Base-by-base conservation (phyloP, 306 rosid species). In the Arachis hypogaea region DNA sequence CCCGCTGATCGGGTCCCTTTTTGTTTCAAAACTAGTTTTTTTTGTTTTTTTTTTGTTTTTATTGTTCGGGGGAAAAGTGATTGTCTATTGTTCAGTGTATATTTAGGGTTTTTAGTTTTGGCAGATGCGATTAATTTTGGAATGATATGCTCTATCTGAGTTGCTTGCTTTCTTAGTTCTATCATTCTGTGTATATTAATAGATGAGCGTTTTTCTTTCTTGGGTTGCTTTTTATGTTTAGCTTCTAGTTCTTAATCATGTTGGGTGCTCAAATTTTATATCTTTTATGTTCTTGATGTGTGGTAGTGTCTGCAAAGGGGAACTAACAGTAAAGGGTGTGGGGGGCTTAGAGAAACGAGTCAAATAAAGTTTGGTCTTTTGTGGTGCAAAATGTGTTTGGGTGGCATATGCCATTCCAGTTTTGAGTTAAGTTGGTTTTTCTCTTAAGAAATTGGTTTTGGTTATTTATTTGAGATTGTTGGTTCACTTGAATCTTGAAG, bases 111-210 rank as follows among this genome's bases (percentile, higher is more conserved):
- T 59, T 79, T 67, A 2, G 38, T 33, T 33, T 60, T 40, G 58
- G 6, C 55, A 16, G 38, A 49, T 47, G 72, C 36, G 56, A 69
- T 47, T 3, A 50, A 67, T 72, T 72, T 59, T 36, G 54, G 71
- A 69, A 72, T 67, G 44, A 11, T 67, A 46, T 57, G 11, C 44
- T 68, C 44, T 66, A 4, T 62, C 64, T 76, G 40, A 75, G 83
- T 76, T 63, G 65, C 58, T 69, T 72, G 73, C 59, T 69, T 69
- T 63, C 45, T 63, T 51, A 49, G 66, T 68, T 66, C 30, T 72
- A 6, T 33, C 38, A 33, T 33, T 33, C 38, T 33, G 38, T 33
- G 38, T 33, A 33, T 33, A 33, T 33, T 33, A 33, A 4, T 73
- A 49, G 30, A 5, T 73, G 49, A 30, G 63, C 42, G 66, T 4